phyloP scores from a whole-genome alignment of 306 rosid genomes.

The Pueraria montana region DNA sequence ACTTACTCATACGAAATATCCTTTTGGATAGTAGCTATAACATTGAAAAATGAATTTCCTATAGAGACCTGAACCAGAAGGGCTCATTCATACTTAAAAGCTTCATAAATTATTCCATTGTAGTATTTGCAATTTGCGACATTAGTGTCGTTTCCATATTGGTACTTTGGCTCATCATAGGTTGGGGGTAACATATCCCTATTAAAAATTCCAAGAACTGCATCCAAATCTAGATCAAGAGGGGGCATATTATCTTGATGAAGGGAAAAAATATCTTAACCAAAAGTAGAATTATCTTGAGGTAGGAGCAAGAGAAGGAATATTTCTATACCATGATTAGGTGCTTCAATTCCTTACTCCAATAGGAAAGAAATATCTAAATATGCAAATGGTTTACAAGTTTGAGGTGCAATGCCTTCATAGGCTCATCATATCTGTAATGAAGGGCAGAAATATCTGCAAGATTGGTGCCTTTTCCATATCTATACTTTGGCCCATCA shows the following conservation, averaged over 20 bases:
- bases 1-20: slow-evolving; percentile 44
- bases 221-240: slow-evolving; percentile 14
- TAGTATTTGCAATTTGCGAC: slow-evolving; percentile 52
- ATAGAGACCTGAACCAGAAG: slow-evolving; percentile 58
- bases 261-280: not conserved
- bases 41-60: slow-evolving; percentile 56
- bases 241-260: not conserved
- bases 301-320: too few species aligned
- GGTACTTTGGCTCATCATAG: too few species aligned
- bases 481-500: too few species aligned
- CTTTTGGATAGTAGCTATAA: slow-evolving; percentile 57
- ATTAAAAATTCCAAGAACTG: not conserved
- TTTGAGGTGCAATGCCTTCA: too few species aligned
- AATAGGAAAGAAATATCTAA: not conserved
- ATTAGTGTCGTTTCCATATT: slow-evolving; percentile 54
- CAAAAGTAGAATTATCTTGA: not conserved
- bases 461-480: too few species aligned
- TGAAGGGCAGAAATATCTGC: too few species aligned
- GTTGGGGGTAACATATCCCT: too few species aligned
- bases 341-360: not conserved
- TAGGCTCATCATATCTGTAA: too few species aligned
- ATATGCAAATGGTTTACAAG: too few species aligned
- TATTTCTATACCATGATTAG: too few species aligned
- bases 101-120: too few species aligned
- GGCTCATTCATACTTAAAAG: slow-evolving; percentile 61